Conservation (phyloP, 768 basidiomycete genomes). For the Suillus alpinus region DNA sequence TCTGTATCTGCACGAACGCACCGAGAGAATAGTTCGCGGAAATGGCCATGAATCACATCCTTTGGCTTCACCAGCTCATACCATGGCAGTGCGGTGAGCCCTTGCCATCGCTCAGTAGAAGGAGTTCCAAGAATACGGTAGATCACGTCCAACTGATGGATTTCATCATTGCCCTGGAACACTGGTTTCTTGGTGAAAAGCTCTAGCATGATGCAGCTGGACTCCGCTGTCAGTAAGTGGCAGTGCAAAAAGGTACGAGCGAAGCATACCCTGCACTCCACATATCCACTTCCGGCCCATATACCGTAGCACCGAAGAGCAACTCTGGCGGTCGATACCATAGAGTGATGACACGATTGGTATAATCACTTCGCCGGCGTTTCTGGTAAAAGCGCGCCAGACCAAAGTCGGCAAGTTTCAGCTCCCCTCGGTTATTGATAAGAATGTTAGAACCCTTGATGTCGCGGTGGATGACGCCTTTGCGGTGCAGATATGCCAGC, state of each 20-base stretch:
- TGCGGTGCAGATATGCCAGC: constrained; percentile 91
- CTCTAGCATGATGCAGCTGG: constrained; percentile 97
- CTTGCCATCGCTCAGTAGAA: constrained; percentile 77
- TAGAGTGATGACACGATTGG: constrained; percentile 97
- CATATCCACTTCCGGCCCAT: constrained; percentile 98
- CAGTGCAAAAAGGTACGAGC: background rate
- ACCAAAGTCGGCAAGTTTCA: constrained; percentile 97
- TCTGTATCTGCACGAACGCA: constrained; percentile 31
- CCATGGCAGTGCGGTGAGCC: constrained; percentile 86
- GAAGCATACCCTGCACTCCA: constrained; percentile 93
- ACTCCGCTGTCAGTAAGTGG: background rate
- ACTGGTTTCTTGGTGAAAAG: constrained; percentile 92
- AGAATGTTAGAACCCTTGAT: constrained; percentile 99
- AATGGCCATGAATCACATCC: constrained; percentile 67
- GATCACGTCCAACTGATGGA: constrained; percentile 92
- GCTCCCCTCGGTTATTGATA: constrained; percentile 84
- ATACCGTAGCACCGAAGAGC: constrained; percentile 91
- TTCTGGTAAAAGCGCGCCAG: constrained; percentile 96
- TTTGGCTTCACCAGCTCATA: constrained; percentile 96
- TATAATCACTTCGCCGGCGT: constrained; percentile 86
- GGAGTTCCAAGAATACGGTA: constrained; percentile 92
- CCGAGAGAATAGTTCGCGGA: constrained; percentile 86
- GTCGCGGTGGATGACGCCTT: constrained; percentile 95
- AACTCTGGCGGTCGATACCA: constrained; percentile 99
- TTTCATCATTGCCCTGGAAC: constrained; percentile 98